Conservation (phyloP, 2,329 filamentous ascomycete species). For the Acrocalymma vagum region DNA sequence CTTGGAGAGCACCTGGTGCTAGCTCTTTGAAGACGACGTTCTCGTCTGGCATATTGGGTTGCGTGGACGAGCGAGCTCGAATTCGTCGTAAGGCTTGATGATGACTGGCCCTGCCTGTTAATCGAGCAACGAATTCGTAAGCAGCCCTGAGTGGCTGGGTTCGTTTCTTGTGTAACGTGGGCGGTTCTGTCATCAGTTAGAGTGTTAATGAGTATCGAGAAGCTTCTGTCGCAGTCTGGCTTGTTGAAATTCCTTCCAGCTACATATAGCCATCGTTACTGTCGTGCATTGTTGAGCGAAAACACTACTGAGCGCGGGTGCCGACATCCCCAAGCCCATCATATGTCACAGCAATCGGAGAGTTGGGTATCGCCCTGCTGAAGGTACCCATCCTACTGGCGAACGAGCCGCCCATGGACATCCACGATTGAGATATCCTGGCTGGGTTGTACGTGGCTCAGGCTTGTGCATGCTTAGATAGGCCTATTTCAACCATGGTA, state of each 20-base stretch:
- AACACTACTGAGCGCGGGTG: background rate
- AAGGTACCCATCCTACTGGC: too few species aligned
- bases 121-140: constrained; percentile 1
- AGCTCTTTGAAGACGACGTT: background rate
- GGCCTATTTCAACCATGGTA: background rate
- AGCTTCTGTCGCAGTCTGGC: background rate
- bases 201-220: background rate
- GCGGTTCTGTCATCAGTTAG: background rate
- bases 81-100: background rate
- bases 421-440: too few species aligned
- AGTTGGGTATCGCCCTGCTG: background rate
- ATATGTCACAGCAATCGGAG: constrained; percentile 1
- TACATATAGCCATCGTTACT: constrained; percentile 1
- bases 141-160: background rate
- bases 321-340: background rate
- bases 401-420: too few species aligned
- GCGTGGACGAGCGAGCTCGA: constrained; percentile 1
- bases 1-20: background rate
- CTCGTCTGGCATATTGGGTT: background rate
- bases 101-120: background rate
- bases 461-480: constrained; percentile 1
- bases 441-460: constrained; percentile 1
- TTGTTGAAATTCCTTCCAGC: background rate
- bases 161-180: constrained; percentile 1
- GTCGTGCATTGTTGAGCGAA: background rate